These are phyloP conservation scores for Orbilia oligospora DNA, from an alignment of 2,329 filamentous ascomycete species.

Conservation along the genomic window DNA sequence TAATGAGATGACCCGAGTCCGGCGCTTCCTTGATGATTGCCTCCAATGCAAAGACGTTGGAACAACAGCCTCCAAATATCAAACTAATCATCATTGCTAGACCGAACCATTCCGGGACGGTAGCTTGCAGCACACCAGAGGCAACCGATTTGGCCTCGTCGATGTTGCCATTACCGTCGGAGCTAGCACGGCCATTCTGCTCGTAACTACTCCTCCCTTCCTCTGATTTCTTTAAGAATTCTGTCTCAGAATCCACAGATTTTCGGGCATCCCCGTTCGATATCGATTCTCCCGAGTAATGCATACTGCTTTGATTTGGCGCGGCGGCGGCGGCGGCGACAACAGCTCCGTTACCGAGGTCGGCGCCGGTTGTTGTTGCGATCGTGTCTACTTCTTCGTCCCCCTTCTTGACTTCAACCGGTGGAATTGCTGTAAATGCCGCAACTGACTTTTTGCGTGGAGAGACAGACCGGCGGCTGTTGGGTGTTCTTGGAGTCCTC, in stretches of 20 bases:
- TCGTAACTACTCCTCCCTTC: constrained; percentile 47
- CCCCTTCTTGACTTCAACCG: constrained; percentile 21
- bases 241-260: constrained; percentile 49
- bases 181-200: constrained; percentile 34
- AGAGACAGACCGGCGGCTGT: constrained; percentile 40
- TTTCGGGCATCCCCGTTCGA: constrained; percentile 38
- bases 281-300: constrained; percentile 42
- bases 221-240: constrained; percentile 56
- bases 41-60: constrained; percentile 97
- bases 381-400: constrained; percentile 13
- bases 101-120: constrained; percentile 75
- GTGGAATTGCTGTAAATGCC: constrained; percentile 12
- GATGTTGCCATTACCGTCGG: constrained; percentile 50
- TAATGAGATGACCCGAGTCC: constrained; percentile 86
- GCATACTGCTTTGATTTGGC: constrained; percentile 33
- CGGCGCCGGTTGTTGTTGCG: constrained; percentile 44
- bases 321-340: constrained; percentile 4
- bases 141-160: constrained; percentile 39
- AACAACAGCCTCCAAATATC: constrained; percentile 96
- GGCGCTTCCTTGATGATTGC: constrained; percentile 92
- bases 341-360: constrained; percentile 17
- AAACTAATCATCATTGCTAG: constrained; percentile 80
- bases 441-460: constrained; percentile 39
- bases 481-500: constrained; percentile 28
- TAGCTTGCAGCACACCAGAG: constrained; percentile 57